Evolutionary conservation across 2,329 filamentous ascomycete genomes (phyloP).

Genomic region (Dothidotthia symphoricarpi): DNA sequence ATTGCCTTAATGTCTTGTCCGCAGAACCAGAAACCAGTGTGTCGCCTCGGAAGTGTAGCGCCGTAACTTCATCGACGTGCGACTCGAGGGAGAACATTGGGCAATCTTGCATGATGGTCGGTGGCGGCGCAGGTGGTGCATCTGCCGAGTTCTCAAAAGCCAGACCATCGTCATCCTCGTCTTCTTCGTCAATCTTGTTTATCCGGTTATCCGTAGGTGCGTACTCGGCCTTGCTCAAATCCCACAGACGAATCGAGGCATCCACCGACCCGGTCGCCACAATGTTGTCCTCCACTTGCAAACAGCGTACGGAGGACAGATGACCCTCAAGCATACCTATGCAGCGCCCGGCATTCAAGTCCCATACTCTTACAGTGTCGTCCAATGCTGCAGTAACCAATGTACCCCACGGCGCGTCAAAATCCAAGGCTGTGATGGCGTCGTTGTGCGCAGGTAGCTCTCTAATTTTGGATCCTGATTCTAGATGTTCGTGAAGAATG

Average conservation of each 20-base stretch:
- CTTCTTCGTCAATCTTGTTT: constrained; percentile 45
- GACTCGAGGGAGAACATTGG: constrained; percentile 83
- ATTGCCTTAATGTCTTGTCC: constrained; percentile 95
- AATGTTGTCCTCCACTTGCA: constrained; percentile 95
- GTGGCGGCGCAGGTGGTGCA: constrained; percentile 64
- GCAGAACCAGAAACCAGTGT: constrained; percentile 92
- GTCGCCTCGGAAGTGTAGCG: constrained; percentile 84
- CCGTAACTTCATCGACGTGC: constrained; percentile 92
- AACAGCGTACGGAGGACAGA: constrained; percentile 83
- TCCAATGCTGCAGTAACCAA: constrained; percentile 91
- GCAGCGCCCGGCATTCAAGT: constrained; percentile 88
- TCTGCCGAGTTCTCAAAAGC: constrained; percentile 72
- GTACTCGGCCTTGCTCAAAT: constrained; percentile 84
- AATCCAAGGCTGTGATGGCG: constrained; percentile 84
- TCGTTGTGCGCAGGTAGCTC: constrained; percentile 88
- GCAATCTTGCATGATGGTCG: constrained; percentile 84
- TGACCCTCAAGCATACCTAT: constrained; percentile 91
- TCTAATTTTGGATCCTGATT: constrained; percentile 82
- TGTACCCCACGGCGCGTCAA: constrained; percentile 95
- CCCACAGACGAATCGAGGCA: constrained; percentile 92
- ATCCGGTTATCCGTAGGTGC: constrained; percentile 63
- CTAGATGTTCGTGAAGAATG: constrained; percentile 91
- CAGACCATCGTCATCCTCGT: constrained; percentile 54
- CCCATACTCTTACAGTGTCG: constrained; percentile 94
- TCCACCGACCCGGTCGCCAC: constrained; percentile 93